Evolutionary conservation across 1,139 yeast species (phyloP), one percentile per base, ranked within the genome.

Genomic region (Geotrichum cucujoidarum): DNA sequence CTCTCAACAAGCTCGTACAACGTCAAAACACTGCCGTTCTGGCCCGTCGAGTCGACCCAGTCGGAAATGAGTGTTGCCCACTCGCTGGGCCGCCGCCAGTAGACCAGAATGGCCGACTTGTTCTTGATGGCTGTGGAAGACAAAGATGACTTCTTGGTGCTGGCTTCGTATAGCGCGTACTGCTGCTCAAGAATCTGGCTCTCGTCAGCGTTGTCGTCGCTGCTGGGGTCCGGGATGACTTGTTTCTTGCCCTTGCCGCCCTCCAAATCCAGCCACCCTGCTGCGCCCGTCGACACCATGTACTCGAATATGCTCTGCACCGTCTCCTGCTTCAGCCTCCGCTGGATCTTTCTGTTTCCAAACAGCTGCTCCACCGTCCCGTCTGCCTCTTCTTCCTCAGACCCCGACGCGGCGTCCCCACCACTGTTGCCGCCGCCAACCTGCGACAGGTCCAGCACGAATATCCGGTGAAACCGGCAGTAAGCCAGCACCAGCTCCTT

Each of bases 31-130:
- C 82, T 71, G 5, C 89, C 89, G 49, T 76, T 71, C 63, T 88
- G 95, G 0, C 96, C 96, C 0, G 90, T 76, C 14, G 72, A 70
- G 48, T 83, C 90, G 18, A 86, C 72, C 83, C 84, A 81, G 40
- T 77, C 76, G 29, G 69, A 57, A 1, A 83, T 62, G 31, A 76
- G 60, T 14, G 80, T 76, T 0, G 89, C 86, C 95, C 97, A 87
- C 52, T 87, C 94, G 16, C 73, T 80, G 10, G 85, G 71, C 13
- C 78, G 71, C 53, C 81, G 75, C 90, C 95, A 88, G 56, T 80
- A 79, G 4, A 90, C 72, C 71, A 73, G 50, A 4, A 80, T 61
- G 55, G 58, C 22, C 30, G 52, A 43, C 41, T 54, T 55, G 27
- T 54, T 52, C 33, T 49, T 46, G 20, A 18, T 39, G 20, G 11